Evolutionary conservation across 1,284 basidiomycete genomes (phyloP).

Genomic region (Apiotrichum laibachii): DNA sequence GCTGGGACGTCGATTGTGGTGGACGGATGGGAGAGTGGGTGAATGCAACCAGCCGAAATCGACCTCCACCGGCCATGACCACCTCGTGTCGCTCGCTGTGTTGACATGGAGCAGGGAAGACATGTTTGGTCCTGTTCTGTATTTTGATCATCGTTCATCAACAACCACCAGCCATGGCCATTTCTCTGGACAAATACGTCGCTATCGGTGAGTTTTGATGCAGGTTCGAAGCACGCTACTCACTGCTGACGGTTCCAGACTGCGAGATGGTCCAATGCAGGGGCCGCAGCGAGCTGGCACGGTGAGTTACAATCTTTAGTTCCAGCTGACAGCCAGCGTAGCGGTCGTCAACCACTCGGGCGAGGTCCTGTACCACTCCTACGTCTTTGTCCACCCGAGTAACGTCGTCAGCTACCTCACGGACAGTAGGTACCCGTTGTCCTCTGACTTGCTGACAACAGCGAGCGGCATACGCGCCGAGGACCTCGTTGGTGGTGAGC

Average conservation of each 20-base stretch:
- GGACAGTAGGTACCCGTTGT: conserved; percentile 36
- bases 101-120: not conserved
- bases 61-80: too few relatives aligned
- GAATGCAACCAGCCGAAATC: not conserved
- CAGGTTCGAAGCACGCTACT: too few relatives aligned
- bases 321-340: conserved; percentile 28
- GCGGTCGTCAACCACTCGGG: conserved; percentile 56
- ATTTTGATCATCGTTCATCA: not conserved
- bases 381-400: conserved; percentile 52
- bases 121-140: not conserved
- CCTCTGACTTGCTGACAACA: conserved; percentile 12
- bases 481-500: conserved; percentile 50
- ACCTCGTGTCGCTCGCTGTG: too few relatives aligned
- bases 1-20: too few relatives aligned
- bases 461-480: conserved; percentile 52
- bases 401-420: conserved; percentile 57
- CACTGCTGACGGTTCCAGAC: conserved; percentile 23
- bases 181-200: conserved; percentile 31
- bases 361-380: conserved; percentile 52
- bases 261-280: conserved; percentile 43
- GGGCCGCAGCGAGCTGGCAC: conserved; percentile 13
- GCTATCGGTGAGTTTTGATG: conserved; percentile 29
- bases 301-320: not conserved
- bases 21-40: not conserved
- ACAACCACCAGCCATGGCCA: conserved; percentile 4